Percentiles rank a stretch among this genome's conserved stretches.
phyloP scores from a whole-genome alignment of 352 stramenopile species.

The Aphanomyces astaci region DNA sequence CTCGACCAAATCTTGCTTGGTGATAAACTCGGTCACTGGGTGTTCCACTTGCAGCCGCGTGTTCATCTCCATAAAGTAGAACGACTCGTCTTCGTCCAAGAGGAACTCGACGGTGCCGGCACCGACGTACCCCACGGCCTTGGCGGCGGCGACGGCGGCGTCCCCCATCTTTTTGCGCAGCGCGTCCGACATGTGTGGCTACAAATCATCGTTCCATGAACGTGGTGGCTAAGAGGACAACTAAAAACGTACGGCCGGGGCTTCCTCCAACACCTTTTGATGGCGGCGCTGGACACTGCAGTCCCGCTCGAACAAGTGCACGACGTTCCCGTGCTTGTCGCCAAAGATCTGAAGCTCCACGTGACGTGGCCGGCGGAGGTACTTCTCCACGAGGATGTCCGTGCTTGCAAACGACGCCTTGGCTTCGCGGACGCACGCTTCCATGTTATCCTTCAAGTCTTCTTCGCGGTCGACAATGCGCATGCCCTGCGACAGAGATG shows the following conservation, averaged over 20 bases:
- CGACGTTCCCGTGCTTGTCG: slow-evolving; percentile 83
- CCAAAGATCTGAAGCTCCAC: slow-evolving; percentile 92
- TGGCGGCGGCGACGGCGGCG: slow-evolving; percentile 79
- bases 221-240: not conserved
- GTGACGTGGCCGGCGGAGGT: slow-evolving; percentile 79
- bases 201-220: not conserved
- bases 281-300: slow-evolving; percentile 87
- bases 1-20: slow-evolving; percentile 85
- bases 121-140: slow-evolving; percentile 87
- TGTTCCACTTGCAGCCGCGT: slow-evolving; percentile 93
- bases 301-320: slow-evolving; percentile 88
- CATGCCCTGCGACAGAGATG: slow-evolving; percentile 79
- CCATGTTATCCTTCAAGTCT: slow-evolving; percentile 70
- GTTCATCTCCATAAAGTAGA: slow-evolving; percentile 97
- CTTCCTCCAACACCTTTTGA: slow-evolving; percentile 93
- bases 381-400: slow-evolving; percentile 89
- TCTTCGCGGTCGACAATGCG: slow-evolving; percentile 78
- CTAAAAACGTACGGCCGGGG: slow-evolving; percentile 61
- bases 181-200: slow-evolving; percentile 70
- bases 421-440: slow-evolving; percentile 81
- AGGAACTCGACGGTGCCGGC: slow-evolving; percentile 93
- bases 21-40: slow-evolving; percentile 89
- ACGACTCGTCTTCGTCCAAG: slow-evolving; percentile 83
- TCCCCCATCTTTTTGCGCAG: slow-evolving; percentile 84
- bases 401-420: slow-evolving; percentile 85